These are phyloP conservation scores for Microsporum canis DNA, from an alignment of 2,329 filamentous ascomycete species.

Conservation along the genomic window DNA sequence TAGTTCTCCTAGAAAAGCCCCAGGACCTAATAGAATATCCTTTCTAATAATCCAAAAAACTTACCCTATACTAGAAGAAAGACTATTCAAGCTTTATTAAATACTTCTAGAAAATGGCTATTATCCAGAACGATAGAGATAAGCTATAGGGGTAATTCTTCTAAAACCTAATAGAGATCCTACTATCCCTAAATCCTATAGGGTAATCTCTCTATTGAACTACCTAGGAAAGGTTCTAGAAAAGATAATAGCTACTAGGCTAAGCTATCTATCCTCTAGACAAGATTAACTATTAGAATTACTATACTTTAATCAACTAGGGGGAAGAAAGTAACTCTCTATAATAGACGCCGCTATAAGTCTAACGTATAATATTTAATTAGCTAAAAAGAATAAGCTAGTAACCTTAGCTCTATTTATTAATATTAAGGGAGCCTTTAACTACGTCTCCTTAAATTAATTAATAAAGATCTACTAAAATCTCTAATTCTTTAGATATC, in stretches of 20 bases:
- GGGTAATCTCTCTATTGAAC: slow-evolving; percentile 20
- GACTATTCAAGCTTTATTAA: no score
- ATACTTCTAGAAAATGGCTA: no score
- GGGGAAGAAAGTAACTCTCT: background rate
- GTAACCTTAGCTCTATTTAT: background rate
- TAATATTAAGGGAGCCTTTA: background rate
- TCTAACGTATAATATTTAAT: background rate
- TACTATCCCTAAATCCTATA: slow-evolving; percentile 14
- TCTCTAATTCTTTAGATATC: background rate
- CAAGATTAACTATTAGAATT: no score
- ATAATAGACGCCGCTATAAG: background rate
- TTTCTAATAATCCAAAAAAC: background rate
- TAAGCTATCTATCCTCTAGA: background rate
- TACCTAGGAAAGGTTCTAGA: slow-evolving; percentile 22
- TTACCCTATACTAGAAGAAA: background rate
- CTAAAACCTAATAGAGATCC: slow-evolving; percentile 18
- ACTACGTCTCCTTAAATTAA: background rate
- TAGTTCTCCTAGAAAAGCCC: background rate
- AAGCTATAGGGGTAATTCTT: slow-evolving; percentile 20
- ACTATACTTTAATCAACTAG: no score
- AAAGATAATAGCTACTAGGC: slow-evolving; percentile 16
- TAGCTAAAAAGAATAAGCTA: background rate
- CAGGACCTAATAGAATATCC: background rate
- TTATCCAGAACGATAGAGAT: slow-evolving; percentile 7
- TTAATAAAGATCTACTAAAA: background rate